Evolutionary conservation across 345 rosid species (phyloP).

Genomic region (Salix suchowensis): DNA sequence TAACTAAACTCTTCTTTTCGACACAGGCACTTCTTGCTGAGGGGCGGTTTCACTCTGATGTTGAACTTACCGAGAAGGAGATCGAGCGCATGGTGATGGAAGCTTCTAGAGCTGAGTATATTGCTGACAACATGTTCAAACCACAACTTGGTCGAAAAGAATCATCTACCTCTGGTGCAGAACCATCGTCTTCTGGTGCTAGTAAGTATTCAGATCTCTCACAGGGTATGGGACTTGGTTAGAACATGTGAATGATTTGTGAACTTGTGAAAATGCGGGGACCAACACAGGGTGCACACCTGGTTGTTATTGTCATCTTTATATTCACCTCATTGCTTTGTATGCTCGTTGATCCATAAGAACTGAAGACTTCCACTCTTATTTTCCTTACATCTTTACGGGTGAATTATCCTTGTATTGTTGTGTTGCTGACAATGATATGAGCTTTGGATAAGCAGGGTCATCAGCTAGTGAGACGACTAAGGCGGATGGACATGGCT

Average conservation of each 20-base stretch:
- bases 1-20: constrained; percentile 4
- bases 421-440: background rate
- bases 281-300: background rate
- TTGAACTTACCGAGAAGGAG: constrained; percentile 96
- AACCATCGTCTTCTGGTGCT: constrained; percentile 95
- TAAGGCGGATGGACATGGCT: constrained; percentile 32
- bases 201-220: constrained; percentile 47
- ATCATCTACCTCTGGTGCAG: constrained; percentile 76
- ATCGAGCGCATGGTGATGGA: constrained; percentile 93
- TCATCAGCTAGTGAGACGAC: constrained; percentile 57
- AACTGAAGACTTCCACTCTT: background rate
- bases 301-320: background rate
- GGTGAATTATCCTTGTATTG: background rate
- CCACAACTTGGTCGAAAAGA: constrained; percentile 57
- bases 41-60: constrained; percentile 83
- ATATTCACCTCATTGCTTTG: background rate
- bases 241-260: background rate
- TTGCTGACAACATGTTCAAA: constrained; percentile 59
- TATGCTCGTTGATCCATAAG: background rate
- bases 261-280: background rate
- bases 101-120: constrained; percentile 95
- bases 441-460: constrained; percentile 36
- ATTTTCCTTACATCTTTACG: background rate
- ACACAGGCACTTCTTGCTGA: constrained; percentile 90
- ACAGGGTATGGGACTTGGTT: background rate